Base-by-base conservation (phyloP, 805 yeast species). In the Starmera quercuum region DNA sequence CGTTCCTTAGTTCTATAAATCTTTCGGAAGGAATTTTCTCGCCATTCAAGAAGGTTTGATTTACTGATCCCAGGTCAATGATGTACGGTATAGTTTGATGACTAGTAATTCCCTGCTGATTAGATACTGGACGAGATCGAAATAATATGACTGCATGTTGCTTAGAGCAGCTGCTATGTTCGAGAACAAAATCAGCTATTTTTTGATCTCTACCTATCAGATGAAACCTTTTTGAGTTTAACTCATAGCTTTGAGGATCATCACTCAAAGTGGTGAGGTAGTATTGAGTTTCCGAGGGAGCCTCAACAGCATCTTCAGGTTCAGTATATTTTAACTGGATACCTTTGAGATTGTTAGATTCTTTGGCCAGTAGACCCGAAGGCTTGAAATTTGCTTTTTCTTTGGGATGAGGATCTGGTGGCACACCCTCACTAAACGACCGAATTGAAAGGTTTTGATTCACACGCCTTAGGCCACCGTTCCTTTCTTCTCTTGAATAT, bases 131-230 rank as follows among this genome's bases (percentile, higher is more conserved):
- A 4, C 6, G 13, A 30, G 11, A 31, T 20, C 70, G 48, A 40
- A 64, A 69, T 39, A 70, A 75, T 7, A 71, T 52, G 1, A 57
- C 75, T 15, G 74, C 73, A 42, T 71, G 76, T 42, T 70, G 73
- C 31, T 62, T 61, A 0, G 71, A 64, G 33, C 67, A 61, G 1
- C 60, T 48, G 19, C 52, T 56, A 30, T 59, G 57, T 6, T 55
- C 56, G 2, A 65, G 51, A 19, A 44, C 41, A 3, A 66, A 52
- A 40, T 67, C 67, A 12, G 59, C 64, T 1, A 65, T 46, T 19
- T 47, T 45, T 6, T 34, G 44, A 25, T 52, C 59, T 24, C 71
- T 44, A 0, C 73, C 73, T 6, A 67, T 40, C 10, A 64, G 39
- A 29, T 52, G 57, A 20, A 32, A 45, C 15, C 58, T 52, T 24